phyloP scores from a whole-genome alignment of 139 green algal species.

The Chlamydomonas applanata region DNA sequence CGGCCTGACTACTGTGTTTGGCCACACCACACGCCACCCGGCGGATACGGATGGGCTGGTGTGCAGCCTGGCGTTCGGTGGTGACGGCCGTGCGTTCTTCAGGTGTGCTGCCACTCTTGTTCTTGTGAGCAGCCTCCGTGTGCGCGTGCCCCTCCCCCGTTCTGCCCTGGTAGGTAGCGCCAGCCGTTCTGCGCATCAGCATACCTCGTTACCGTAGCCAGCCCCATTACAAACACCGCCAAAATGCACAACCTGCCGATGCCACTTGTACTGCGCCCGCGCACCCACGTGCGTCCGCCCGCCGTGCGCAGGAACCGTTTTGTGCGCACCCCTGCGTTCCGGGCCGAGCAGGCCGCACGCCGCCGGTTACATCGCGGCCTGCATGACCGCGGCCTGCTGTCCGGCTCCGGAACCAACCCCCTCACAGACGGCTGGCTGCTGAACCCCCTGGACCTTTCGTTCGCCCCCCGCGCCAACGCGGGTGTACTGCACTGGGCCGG shows the following conservation, averaged over 20 bases:
- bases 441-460: conserved; percentile 1
- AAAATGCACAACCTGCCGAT: too few relatives aligned
- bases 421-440: conserved; percentile 5
- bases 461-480: conserved; percentile 1
- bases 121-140: too few relatives aligned
- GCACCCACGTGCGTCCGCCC: too few relatives aligned
- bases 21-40: conserved; percentile 12
- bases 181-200: too few relatives aligned
- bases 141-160: too few relatives aligned
- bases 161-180: too few relatives aligned
- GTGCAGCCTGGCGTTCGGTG: not conserved
- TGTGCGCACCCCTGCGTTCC: conserved; percentile 22
- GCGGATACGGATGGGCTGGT: conserved; percentile 23
- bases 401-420: not conserved
- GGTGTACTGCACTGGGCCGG: not conserved
- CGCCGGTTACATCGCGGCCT: conserved; percentile 13
- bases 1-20: conserved; percentile 10
- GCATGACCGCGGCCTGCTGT: conserved; percentile 19
- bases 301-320: conserved; percentile 19
- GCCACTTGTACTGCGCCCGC: too few relatives aligned
- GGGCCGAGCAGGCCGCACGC: conserved; percentile 21
- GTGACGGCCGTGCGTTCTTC: too few relatives aligned
- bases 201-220: too few relatives aligned
- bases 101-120: too few relatives aligned
- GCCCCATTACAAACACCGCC: too few relatives aligned